phyloP scores from a whole-genome alignment of 2,329 filamentous ascomycete species.

The Fusarium sp. region DNA sequence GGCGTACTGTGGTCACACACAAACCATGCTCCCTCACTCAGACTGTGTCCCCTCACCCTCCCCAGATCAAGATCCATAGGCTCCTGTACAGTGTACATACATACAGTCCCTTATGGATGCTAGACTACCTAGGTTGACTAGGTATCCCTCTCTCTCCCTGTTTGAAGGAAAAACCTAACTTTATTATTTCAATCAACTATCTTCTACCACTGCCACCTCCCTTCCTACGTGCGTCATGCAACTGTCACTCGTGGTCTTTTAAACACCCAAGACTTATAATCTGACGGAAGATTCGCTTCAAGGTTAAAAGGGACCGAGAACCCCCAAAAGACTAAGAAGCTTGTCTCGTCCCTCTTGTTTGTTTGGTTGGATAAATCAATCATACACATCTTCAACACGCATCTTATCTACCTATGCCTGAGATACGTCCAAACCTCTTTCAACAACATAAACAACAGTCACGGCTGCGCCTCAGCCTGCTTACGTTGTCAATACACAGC shows the following conservation, averaged over 20 bases:
- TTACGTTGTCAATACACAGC: slow-evolving; percentile 40
- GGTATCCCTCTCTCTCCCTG: slow-evolving; percentile 2
- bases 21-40: slow-evolving; percentile 21
- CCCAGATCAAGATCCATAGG: slow-evolving; percentile 1
- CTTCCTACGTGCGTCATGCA: slow-evolving; percentile 34
- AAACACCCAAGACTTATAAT: slow-evolving; percentile 21
- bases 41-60: slow-evolving; percentile 11
- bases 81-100: neutral
- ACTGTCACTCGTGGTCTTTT: slow-evolving; percentile 29
- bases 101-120: slow-evolving; percentile 7
- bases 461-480: slow-evolving; percentile 37
- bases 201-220: neutral
- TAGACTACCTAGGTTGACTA: neutral
- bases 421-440: slow-evolving; percentile 36
- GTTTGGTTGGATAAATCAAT: slow-evolving; percentile 34
- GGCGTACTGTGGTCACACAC: slow-evolving; percentile 33
- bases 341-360: slow-evolving; percentile 12
- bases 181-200: slow-evolving; percentile 12
- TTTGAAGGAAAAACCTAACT: slow-evolving; percentile 11
- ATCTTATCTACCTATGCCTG: slow-evolving; percentile 24
- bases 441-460: slow-evolving; percentile 27
- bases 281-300: slow-evolving; percentile 21
- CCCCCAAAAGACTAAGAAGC: slow-evolving; percentile 13
- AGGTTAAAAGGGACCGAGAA: slow-evolving; percentile 30
- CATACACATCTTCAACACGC: slow-evolving; percentile 4